Evolutionary conservation across 257 asterid species (phyloP).

Genomic region (Rehmannia glutinosa): DNA sequence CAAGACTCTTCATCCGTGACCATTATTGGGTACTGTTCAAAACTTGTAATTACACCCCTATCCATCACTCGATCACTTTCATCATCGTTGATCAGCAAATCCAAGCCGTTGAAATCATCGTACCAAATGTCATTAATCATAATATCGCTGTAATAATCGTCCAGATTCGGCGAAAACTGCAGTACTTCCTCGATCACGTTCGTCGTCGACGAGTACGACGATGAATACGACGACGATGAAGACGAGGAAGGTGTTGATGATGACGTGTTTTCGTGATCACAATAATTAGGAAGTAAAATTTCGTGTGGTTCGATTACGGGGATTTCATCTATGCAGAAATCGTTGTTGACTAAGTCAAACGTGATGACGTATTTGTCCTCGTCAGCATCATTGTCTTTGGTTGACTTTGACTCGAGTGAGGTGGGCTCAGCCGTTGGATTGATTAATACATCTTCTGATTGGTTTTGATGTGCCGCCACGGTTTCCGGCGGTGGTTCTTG

Average conservation of each 20-base stretch:
- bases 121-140: conserved; percentile 48
- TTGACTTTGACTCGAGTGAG: not conserved
- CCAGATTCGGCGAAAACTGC: conserved; percentile 34
- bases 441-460: not conserved
- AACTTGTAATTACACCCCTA: not conserved
- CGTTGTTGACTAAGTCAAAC: conserved; percentile 40
- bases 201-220: not conserved
- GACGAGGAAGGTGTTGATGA: conserved; percentile 30
- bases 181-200: conserved; percentile 33
- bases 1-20: conserved; percentile 6
- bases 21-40: conserved; percentile 19
- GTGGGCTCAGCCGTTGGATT: not conserved
- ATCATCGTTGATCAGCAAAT: conserved; percentile 33
- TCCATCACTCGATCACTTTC: not conserved
- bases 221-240: conserved; percentile 23
- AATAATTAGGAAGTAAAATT: conserved; percentile 33
- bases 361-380: not conserved
- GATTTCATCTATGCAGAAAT: conserved; percentile 70
- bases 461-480: not conserved
- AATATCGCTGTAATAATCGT: conserved; percentile 32
- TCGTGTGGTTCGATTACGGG: conserved; percentile 72
- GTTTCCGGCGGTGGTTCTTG: conserved; percentile 2
- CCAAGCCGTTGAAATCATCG: conserved; percentile 52
- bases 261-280: not conserved
- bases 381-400: not conserved